Conservation (phyloP, 2,329 filamentous ascomycete species). For the Orbilia oligospora region DNA sequence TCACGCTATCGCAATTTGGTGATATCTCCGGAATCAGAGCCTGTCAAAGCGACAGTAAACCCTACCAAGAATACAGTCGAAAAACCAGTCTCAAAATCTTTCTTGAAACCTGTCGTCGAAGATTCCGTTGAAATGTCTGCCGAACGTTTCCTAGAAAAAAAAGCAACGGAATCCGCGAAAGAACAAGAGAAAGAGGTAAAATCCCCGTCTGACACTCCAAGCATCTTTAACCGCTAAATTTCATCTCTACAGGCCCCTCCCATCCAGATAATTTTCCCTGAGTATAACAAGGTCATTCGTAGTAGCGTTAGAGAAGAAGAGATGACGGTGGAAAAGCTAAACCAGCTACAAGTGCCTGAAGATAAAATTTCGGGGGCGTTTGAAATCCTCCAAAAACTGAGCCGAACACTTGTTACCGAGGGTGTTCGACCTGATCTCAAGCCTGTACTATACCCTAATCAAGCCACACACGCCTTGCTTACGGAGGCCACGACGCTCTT, state of each 20-base stretch:
- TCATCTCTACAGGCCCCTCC: background rate
- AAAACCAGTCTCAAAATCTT: background rate
- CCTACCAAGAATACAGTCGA: background rate
- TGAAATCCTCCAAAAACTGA: conserved; percentile 28
- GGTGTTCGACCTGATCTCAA: conserved; percentile 41
- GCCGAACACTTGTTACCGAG: conserved; percentile 14
- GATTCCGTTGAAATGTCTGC: background rate
- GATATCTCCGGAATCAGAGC: conserved; percentile 2
- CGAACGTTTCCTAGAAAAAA: background rate
- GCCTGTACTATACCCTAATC: conserved; percentile 43
- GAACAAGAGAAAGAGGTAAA: conserved; percentile 5
- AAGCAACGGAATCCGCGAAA: background rate
- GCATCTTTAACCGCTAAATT: background rate
- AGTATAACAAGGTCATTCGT: conserved; percentile 13
- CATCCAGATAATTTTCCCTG: background rate
- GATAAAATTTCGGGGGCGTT: background rate
- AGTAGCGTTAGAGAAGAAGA: conserved; percentile 1
- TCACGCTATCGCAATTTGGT: background rate
- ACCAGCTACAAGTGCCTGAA: conserved; percentile 16
- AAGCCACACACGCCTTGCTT: conserved; percentile 39
- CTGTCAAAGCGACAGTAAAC: background rate
- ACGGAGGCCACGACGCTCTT: conserved; percentile 46
- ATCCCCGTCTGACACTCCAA: too few species aligned
- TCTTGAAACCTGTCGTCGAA: background rate
- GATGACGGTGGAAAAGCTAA: conserved; percentile 20